A percentile compares a stretch with the other conserved stretches of the same genome.
Conservation (phyloP, 2,329 filamentous ascomycete species). For the Fusarium staphyleae region DNA sequence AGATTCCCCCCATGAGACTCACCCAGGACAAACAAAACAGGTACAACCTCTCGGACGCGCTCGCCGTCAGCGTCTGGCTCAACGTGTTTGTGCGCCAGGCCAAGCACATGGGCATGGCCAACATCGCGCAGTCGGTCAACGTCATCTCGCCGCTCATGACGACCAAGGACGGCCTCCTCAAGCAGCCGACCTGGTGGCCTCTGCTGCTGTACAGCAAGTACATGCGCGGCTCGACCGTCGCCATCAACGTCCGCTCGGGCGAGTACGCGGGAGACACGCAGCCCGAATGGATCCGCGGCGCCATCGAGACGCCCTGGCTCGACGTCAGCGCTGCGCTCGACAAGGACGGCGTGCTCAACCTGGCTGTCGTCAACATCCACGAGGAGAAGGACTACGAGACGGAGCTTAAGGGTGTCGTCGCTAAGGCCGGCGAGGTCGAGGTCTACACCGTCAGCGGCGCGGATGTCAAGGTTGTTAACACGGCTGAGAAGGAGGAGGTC, state of each 20-base stretch:
- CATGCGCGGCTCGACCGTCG: conserved; percentile 77
- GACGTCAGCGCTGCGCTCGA: conserved; percentile 70
- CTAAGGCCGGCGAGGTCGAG: conserved; percentile 55
- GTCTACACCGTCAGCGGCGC: conserved; percentile 64
- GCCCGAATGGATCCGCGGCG: conserved; percentile 69
- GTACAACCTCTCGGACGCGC: conserved; percentile 77
- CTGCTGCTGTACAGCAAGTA: conserved; percentile 61
- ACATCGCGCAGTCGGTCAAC: conserved; percentile 79
- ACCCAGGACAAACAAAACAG: conserved; percentile 14
- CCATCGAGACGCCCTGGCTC: conserved; percentile 73
- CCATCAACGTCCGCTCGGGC: conserved; percentile 67
- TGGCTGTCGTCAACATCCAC: conserved; percentile 78
- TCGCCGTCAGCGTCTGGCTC: conserved; percentile 77
- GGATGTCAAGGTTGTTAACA: conserved; percentile 65
- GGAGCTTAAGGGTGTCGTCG: conserved; percentile 59
- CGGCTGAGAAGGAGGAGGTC: conserved; percentile 67
- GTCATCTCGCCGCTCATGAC: conserved; percentile 82
- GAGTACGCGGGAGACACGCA: conserved; percentile 72
- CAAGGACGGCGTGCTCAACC: conserved; percentile 64
- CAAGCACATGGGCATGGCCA: conserved; percentile 76
- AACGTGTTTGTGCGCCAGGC: conserved; percentile 80
- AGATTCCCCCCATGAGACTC: too few species aligned
- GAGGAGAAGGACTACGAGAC: conserved; percentile 66
- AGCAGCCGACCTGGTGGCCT: conserved; percentile 80
- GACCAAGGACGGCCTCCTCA: conserved; percentile 65